phyloP scores from a whole-genome alignment of 208 protist genomes.

The Porcisia hertigi region DNA sequence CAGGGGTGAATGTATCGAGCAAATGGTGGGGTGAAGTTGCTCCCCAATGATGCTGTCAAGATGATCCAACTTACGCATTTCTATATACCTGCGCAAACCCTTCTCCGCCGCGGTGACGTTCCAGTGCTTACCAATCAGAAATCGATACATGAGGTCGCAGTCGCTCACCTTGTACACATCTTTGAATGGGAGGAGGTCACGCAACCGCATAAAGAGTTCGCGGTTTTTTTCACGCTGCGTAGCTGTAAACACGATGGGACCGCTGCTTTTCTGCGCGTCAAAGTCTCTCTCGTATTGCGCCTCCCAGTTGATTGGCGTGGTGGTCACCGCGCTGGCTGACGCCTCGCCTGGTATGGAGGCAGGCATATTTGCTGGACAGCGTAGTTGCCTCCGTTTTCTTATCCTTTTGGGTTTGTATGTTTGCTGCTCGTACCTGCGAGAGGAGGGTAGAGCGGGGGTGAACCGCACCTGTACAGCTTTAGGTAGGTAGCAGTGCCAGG shows the following conservation, averaged over 20 bases:
- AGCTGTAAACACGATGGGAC: slow-evolving; percentile 41
- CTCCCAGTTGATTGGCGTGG: slow-evolving; percentile 24
- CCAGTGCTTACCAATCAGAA: slow-evolving; percentile 75
- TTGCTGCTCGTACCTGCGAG: neutral
- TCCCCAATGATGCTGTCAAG: slow-evolving; percentile 63
- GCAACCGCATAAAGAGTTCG: slow-evolving; percentile 36
- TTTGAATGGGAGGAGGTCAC: slow-evolving; percentile 62
- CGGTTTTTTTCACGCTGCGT: slow-evolving; percentile 68
- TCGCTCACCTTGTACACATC: slow-evolving; percentile 71
- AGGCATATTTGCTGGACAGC: neutral
- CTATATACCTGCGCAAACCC: slow-evolving; percentile 53
- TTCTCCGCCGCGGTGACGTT: slow-evolving; percentile 40
- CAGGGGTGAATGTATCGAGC: slow-evolving; percentile 31
- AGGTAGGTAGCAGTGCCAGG: neutral
- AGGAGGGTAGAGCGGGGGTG: neutral
- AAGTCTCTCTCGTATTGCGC: slow-evolving; percentile 49
- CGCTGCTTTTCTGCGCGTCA: slow-evolving; percentile 37
- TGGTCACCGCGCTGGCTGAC: neutral
- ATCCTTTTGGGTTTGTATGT: neutral
- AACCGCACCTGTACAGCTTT: neutral
- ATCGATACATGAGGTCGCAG: slow-evolving; percentile 84
- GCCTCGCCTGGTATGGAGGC: neutral
- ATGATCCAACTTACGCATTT: slow-evolving; percentile 37
- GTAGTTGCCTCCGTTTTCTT: neutral
- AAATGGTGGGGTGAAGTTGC: slow-evolving; percentile 37